Evolutionary conservation across 2,329 filamentous ascomycete species (phyloP).

Genomic region (Cytospora piceicola): DNA sequence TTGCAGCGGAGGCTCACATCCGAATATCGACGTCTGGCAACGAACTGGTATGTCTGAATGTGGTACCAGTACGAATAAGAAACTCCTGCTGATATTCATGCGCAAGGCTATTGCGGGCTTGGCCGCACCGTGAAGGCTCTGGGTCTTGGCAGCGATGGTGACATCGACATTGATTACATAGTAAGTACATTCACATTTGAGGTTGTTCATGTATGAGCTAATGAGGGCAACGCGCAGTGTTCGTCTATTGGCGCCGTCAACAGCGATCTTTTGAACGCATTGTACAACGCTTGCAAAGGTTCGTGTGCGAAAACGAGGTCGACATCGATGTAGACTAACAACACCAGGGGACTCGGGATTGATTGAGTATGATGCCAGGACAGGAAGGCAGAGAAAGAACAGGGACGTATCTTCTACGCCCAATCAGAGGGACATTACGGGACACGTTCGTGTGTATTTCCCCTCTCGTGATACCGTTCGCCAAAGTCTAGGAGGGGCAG

Average conservation of each 20-base stretch:
- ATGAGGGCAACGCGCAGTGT: constrained; percentile 51
- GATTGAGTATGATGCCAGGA: constrained; percentile 50
- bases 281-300: constrained; percentile 62
- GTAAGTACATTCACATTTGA: constrained; percentile 47
- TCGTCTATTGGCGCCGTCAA: constrained; percentile 83
- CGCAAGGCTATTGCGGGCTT: constrained; percentile 73
- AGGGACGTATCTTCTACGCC: constrained; percentile 35
- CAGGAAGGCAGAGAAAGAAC: constrained; percentile 39
- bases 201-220: constrained; percentile 11
- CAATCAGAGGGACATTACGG: constrained; percentile 39
- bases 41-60: constrained; percentile 44
- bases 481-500: constrained; percentile 64
- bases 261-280: constrained; percentile 62
- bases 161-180: constrained; percentile 73
- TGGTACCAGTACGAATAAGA: constrained; percentile 31
- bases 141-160: constrained; percentile 58
- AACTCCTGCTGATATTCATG: constrained; percentile 9
- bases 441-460: constrained; percentile 76
- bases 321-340: constrained; percentile 19
- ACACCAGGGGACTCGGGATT: constrained; percentile 48
- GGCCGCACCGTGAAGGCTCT: constrained; percentile 67
- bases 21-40: constrained; percentile 45
- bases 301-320: constrained; percentile 24
- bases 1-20: constrained; percentile 59
- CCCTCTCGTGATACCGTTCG: constrained; percentile 73